phyloP scores from a whole-genome alignment of 768 basidiomycete genomes.

The Pleurotus platypus region DNA sequence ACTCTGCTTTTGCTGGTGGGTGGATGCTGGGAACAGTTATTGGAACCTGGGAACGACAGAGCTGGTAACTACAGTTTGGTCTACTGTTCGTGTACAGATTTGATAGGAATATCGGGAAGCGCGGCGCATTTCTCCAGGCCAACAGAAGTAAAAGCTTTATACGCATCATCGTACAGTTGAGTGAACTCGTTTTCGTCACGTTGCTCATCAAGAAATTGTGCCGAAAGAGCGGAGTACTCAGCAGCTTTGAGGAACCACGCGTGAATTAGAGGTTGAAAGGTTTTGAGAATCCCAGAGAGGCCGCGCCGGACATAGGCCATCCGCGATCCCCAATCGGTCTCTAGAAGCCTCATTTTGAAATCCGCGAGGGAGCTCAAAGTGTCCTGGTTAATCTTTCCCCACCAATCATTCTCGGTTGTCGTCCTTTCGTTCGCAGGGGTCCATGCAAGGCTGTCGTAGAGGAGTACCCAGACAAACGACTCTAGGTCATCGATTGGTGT shows the following conservation, averaged over 20 bases:
- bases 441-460: slow-evolving; percentile 1
- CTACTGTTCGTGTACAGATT: no score
- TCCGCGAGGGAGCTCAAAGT: neutral
- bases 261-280: neutral
- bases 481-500: slow-evolving; percentile 8
- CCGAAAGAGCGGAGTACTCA: no score
- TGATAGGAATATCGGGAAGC: neutral
- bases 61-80: no score
- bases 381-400: neutral
- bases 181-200: neutral
- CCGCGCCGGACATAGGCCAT: no score
- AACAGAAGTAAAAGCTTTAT: neutral
- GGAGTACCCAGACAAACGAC: slow-evolving; percentile 8
- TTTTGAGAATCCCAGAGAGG: neutral
- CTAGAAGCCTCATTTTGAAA: neutral
- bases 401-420: neutral
- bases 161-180: neutral
- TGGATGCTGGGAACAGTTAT: no score
- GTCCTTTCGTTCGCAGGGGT: neutral
- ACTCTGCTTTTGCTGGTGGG: no score
- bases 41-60: no score
- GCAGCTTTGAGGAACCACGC: neutral
- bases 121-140: neutral
- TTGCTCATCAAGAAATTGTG: neutral
- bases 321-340: neutral